Conservation (phyloP, 805 yeast species). For the Maudiozyma serrabonitensis region DNA sequence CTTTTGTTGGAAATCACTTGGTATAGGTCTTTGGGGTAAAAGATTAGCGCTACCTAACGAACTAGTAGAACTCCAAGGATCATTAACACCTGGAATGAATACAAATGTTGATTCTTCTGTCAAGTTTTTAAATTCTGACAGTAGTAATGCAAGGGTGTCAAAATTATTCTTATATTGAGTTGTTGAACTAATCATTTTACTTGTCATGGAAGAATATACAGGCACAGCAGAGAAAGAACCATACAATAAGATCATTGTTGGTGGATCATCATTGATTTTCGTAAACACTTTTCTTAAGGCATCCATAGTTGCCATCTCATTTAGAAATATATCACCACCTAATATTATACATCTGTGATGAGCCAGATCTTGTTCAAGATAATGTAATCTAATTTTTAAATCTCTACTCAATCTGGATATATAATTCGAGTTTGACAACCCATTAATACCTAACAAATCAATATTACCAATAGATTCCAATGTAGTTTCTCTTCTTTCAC, state of each 20-base stretch:
- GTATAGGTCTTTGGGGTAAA: constrained; percentile 71
- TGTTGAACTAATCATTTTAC: constrained; percentile 40
- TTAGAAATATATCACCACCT: constrained; percentile 67
- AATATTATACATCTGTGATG: constrained; percentile 56
- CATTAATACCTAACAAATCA: constrained; percentile 52
- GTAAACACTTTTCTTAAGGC: constrained; percentile 57
- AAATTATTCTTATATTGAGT: constrained; percentile 57
- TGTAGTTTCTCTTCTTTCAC: constrained; percentile 61
- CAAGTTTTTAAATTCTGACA: constrained; percentile 39
- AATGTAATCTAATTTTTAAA: constrained; percentile 44
- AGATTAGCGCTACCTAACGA: constrained; percentile 49
- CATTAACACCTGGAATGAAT: constrained; percentile 82
- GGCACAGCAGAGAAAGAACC: constrained; percentile 76
- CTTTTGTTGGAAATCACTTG: constrained; percentile 60
- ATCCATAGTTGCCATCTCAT: constrained; percentile 46
- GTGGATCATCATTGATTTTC: constrained; percentile 45
- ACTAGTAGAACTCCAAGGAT: constrained; percentile 80
- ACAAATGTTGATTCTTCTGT: constrained; percentile 42
- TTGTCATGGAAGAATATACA: constrained; percentile 45
- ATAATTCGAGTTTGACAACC: constrained; percentile 24
- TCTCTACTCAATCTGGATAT: constrained; percentile 51
- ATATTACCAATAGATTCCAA: constrained; percentile 66
- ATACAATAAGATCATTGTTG: constrained; percentile 61
- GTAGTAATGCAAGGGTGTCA: constrained; percentile 59
- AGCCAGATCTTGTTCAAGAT: constrained; percentile 44